A percentile compares a stretch with the other conserved stretches of the same genome.
Evolutionary conservation across 2,329 filamentous ascomycete species (phyloP).

Genomic region (Alternaria sp.): DNA sequence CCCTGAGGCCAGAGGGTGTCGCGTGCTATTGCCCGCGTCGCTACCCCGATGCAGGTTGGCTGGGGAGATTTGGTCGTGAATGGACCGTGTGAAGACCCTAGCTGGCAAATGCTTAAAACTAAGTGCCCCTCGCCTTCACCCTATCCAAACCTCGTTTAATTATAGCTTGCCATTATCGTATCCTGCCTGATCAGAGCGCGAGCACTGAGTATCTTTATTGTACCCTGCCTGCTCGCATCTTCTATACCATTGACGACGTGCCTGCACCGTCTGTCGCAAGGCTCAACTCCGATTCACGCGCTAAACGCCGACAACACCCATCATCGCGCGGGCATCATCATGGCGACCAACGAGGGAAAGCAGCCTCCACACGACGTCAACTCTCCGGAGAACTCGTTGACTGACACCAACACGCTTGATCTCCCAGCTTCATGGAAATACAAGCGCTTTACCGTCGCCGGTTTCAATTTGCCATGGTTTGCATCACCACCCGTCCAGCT

Average conservation of each 20-base stretch:
- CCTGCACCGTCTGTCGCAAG: slow-evolving; percentile 4
- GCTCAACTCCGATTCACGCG: neutral
- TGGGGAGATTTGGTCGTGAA: slow-evolving; percentile 27
- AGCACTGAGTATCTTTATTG: slow-evolving; percentile 23
- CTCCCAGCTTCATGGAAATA: slow-evolving; percentile 60
- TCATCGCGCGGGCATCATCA: slow-evolving; percentile 23
- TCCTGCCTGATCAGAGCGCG: slow-evolving; percentile 25
- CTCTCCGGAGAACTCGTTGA: slow-evolving; percentile 43
- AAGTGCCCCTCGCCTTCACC: slow-evolving; percentile 33
- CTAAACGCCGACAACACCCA: slow-evolving; percentile 2
- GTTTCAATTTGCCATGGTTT: slow-evolving; percentile 58
- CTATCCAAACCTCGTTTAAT: slow-evolving; percentile 26
- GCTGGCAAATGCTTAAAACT: slow-evolving; percentile 42
- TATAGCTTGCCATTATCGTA: slow-evolving; percentile 19
- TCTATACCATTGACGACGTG: slow-evolving; percentile 3
- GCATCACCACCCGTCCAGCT: slow-evolving; percentile 60
- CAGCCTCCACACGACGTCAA: slow-evolving; percentile 35
- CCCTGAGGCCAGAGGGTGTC: slow-evolving; percentile 32
- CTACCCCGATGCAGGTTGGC: slow-evolving; percentile 27
- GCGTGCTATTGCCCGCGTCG: slow-evolving; percentile 39
- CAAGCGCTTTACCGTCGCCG: slow-evolving; percentile 53
- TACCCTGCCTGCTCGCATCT: slow-evolving; percentile 7
- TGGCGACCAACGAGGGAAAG: slow-evolving; percentile 42
- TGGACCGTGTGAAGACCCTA: slow-evolving; percentile 31
- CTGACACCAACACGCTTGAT: slow-evolving; percentile 44